These are phyloP conservation scores for Protomyces pachydermus DNA, from an alignment of 1,139 yeast genomes.

Conservation along the genomic window DNA sequence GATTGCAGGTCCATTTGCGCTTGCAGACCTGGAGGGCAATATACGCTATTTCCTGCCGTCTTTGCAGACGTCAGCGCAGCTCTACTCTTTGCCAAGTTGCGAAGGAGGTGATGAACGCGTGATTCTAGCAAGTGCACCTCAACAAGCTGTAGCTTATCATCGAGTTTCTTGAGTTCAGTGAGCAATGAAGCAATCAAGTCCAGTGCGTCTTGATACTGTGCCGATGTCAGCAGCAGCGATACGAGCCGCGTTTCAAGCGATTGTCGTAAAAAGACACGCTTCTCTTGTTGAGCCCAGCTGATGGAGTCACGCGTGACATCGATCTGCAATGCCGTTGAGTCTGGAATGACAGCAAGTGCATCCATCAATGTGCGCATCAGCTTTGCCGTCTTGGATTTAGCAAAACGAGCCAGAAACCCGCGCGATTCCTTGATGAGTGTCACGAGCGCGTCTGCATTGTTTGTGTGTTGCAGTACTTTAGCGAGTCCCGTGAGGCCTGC, in stretches of 20 bases:
- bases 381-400: slow-evolving; percentile 93
- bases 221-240: slow-evolving; percentile 61
- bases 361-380: slow-evolving; percentile 64
- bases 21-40: slow-evolving; percentile 89
- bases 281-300: slow-evolving; percentile 79
- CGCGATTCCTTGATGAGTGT: slow-evolving; percentile 67
- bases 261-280: slow-evolving; percentile 84
- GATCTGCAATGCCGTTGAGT: slow-evolving; percentile 67
- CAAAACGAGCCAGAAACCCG: slow-evolving; percentile 62
- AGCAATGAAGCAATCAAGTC: slow-evolving; percentile 65
- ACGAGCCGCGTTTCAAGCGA: slow-evolving; percentile 79
- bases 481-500: slow-evolving; percentile 40
- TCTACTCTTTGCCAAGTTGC: slow-evolving; percentile 87
- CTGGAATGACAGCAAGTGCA: slow-evolving; percentile 62
- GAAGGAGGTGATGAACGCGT: slow-evolving; percentile 81
- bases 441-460: slow-evolving; percentile 48
- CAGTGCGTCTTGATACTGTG: slow-evolving; percentile 65
- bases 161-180: slow-evolving; percentile 83
- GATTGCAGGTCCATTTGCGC: slow-evolving; percentile 94
- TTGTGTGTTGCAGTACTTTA: slow-evolving; percentile 4
- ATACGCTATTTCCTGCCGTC: slow-evolving; percentile 92
- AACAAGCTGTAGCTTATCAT: slow-evolving; percentile 89
- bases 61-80: slow-evolving; percentile 94
- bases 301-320: slow-evolving; percentile 71
- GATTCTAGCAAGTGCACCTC: slow-evolving; percentile 93